phyloP scores from a whole-genome alignment of 2,329 filamentous ascomycete genomes.

The Colletotrichum navitas region DNA sequence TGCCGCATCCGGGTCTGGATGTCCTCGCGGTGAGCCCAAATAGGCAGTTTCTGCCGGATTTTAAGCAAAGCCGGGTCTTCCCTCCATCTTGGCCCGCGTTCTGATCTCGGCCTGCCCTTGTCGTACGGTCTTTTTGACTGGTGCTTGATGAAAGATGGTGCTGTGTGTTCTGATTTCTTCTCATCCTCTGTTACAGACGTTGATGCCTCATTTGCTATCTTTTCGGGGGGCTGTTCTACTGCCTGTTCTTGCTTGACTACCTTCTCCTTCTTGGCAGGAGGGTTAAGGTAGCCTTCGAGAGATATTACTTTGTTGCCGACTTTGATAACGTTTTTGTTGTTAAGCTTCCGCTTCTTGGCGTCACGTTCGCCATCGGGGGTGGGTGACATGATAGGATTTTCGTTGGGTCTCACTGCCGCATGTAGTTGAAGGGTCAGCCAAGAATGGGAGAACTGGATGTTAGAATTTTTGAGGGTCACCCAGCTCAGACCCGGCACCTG shows the following conservation, averaged over 20 bases:
- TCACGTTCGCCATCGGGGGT: slow-evolving; percentile 47
- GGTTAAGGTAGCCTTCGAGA: slow-evolving; percentile 62
- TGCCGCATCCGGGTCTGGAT: slow-evolving; percentile 75
- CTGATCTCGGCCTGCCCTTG: slow-evolving; percentile 20
- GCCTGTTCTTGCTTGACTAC: slow-evolving; percentile 21
- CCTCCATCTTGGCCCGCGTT: slow-evolving; percentile 34
- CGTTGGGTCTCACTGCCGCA: no score
- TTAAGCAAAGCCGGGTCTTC: slow-evolving; percentile 54
- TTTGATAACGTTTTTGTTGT: slow-evolving; percentile 54
- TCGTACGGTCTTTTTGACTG: slow-evolving; percentile 3
- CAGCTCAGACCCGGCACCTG: background rate
- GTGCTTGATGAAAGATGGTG: slow-evolving; percentile 4
- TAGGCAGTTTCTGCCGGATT: slow-evolving; percentile 78
- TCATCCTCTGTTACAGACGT: slow-evolving; percentile 15
- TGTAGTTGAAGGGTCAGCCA: background rate
- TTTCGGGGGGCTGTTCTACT: slow-evolving; percentile 8
- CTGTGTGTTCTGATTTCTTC: background rate
- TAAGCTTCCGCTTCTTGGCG: slow-evolving; percentile 55
- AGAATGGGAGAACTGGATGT: background rate
- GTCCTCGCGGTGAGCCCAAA: slow-evolving; percentile 79
- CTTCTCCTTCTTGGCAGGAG: slow-evolving; percentile 46
- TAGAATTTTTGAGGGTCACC: slow-evolving; percentile 37
- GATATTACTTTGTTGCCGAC: slow-evolving; percentile 64
- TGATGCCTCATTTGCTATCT: background rate
- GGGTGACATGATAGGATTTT: slow-evolving; percentile 3